phyloP scores from a whole-genome alignment of 2,329 filamentous ascomycete genomes.

The Cercospora sesami region DNA sequence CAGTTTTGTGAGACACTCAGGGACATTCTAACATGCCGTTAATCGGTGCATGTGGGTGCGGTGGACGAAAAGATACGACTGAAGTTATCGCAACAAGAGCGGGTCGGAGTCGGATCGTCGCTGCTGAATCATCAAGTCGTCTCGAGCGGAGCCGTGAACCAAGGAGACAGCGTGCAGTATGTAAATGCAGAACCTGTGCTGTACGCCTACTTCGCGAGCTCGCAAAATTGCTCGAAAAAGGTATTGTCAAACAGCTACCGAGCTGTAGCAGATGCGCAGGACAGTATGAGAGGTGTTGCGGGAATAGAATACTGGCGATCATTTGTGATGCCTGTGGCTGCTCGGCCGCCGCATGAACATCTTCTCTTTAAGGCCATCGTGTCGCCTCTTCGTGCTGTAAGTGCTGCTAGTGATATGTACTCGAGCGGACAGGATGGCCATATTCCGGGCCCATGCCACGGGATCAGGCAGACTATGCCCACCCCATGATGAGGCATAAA shows the following conservation, averaged over 20 bases:
- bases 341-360: background rate
- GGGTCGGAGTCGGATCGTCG: conserved; percentile 9
- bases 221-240: background rate
- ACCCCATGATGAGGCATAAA: background rate
- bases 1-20: background rate
- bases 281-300: background rate
- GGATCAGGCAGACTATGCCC: background rate
- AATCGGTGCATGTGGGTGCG: background rate
- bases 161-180: background rate
- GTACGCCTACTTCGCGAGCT: background rate
- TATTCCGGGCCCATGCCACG: background rate
- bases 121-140: conserved; percentile 2
- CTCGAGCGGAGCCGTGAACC: background rate
- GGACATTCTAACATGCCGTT: background rate
- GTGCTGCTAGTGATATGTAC: background rate
- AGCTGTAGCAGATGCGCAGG: background rate
- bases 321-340: background rate
- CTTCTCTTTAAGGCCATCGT: background rate
- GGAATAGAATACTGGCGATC: background rate
- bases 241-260: background rate
- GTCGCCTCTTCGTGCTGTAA: background rate
- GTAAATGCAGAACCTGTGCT: background rate
- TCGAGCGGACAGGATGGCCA: too few relatives aligned
- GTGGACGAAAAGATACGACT: background rate
- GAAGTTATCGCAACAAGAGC: background rate